Percentiles rank a stretch among this genome's conserved stretches.
Evolutionary conservation across 805 yeast species (phyloP).

Genomic region (Spathaspora girioi): DNA sequence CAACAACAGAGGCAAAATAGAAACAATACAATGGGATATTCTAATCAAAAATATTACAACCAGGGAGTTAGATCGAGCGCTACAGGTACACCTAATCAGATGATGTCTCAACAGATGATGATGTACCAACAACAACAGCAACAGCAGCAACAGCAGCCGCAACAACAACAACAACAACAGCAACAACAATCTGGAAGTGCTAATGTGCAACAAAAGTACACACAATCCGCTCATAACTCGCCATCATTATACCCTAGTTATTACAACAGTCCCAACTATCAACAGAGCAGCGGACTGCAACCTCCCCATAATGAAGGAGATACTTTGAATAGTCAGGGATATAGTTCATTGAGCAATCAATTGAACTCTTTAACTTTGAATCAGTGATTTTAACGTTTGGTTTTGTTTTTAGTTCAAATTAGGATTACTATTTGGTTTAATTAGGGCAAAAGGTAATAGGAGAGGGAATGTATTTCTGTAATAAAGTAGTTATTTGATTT

Average conservation of each 20-base stretch:
- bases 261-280: background rate
- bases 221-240: conserved; percentile 18
- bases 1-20: conserved; percentile 11
- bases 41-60: conserved; percentile 1
- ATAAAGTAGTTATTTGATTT: background rate
- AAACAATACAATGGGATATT: conserved; percentile 1
- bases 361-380: conserved; percentile 33
- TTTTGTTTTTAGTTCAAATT: background rate
- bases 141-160: conserved; percentile 2
- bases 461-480: background rate
- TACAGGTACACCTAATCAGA: conserved; percentile 2
- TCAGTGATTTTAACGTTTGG: conserved; percentile 7
- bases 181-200: conserved; percentile 11
- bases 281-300: background rate
- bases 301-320: background rate
- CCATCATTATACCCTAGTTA: conserved; percentile 19
- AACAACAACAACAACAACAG: conserved; percentile 2
- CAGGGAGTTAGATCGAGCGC: conserved; percentile 2
- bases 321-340: conserved; percentile 8
- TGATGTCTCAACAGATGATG: conserved; percentile 3
- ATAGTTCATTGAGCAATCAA: conserved; percentile 24
- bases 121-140: conserved; percentile 3
- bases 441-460: background rate
- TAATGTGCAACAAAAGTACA: conserved; percentile 12
- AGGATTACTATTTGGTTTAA: background rate